Conservation (phyloP, 805 yeast genomes). For the Barnettozyma wickerhamii region DNA sequence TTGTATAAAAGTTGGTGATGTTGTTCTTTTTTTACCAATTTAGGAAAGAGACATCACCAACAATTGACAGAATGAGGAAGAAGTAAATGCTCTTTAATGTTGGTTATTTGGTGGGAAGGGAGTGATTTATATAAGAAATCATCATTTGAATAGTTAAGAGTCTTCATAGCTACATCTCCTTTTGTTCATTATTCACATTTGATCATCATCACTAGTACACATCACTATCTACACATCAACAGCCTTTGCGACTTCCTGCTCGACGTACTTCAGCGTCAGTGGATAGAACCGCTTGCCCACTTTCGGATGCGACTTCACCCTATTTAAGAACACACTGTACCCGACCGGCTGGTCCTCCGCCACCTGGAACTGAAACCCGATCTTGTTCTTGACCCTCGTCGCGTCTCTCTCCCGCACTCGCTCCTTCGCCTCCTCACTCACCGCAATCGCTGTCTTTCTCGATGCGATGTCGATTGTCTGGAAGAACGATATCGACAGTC, state of each 20-base stretch:
- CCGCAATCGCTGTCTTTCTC: slow-evolving; percentile 17
- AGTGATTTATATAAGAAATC: too few species aligned
- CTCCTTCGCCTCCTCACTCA: slow-evolving; percentile 13
- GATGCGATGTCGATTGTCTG: slow-evolving; percentile 38
- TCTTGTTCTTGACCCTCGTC: slow-evolving; percentile 17
- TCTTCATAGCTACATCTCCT: too few species aligned
- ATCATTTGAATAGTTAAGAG: too few species aligned
- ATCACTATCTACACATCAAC: slow-evolving; percentile 32
- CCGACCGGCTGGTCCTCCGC: slow-evolving; percentile 38
- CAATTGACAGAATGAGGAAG: too few species aligned
- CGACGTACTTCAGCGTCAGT: slow-evolving; percentile 32
- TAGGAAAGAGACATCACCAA: too few species aligned
- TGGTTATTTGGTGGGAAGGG: too few species aligned
- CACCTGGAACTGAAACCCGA: slow-evolving; percentile 26
- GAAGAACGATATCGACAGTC: slow-evolving; percentile 45
- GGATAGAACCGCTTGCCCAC: slow-evolving; percentile 46
- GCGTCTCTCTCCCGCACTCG: slow-evolving; percentile 18
- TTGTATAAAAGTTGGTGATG: too few species aligned
- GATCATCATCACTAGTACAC: too few species aligned
- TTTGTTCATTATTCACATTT: too few species aligned
- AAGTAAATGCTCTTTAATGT: too few species aligned
- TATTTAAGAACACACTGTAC: slow-evolving; percentile 40
- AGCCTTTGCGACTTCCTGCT: slow-evolving; percentile 32
- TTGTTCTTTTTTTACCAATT: too few species aligned
- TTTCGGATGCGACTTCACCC: slow-evolving; percentile 46